phyloP scores from a whole-genome alignment of 495 filamentous ascomycete species.

The Gamarada debralockiae region DNA sequence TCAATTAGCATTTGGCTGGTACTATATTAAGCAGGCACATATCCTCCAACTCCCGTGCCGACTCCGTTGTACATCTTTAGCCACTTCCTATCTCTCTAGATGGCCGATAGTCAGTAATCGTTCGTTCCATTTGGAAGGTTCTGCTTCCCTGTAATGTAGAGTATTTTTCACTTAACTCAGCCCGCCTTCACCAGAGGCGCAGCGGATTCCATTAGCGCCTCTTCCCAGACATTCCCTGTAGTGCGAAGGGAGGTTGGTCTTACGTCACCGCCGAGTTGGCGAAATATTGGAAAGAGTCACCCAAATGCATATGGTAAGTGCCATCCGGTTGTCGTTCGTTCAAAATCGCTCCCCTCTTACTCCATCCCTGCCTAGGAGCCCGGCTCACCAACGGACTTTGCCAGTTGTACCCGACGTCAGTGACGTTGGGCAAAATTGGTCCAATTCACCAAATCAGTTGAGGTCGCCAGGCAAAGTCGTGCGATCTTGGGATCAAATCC shows the following conservation, averaged over 20 bases:
- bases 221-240: conserved; percentile 12
- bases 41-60: conserved; percentile 16
- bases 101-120: too few relatives aligned
- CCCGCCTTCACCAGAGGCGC: conserved; percentile 21
- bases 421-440: conserved; percentile 1
- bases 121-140: too few relatives aligned
- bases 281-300: conserved; percentile 22
- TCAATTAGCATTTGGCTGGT: conserved; percentile 27
- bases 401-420: neutral
- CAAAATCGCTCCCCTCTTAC: conserved; percentile 21
- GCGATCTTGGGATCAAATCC: conserved; percentile 17
- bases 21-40: conserved; percentile 17
- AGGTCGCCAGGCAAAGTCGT: conserved; percentile 25
- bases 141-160: too few relatives aligned
- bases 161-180: too few relatives aligned
- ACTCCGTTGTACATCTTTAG: conserved; percentile 27
- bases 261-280: conserved; percentile 23
- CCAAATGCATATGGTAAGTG: conserved; percentile 26
- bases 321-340: conserved; percentile 24
- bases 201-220: conserved; percentile 18
- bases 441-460: conserved; percentile 24
- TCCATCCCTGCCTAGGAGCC: neutral
- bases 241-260: conserved; percentile 12
- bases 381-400: neutral
- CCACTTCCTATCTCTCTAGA: conserved; percentile 26